Percentiles rank a stretch among this genome's conserved stretches.
phyloP scores from a whole-genome alignment of 306 rosid species.

The Pyrus pyrifolia region DNA sequence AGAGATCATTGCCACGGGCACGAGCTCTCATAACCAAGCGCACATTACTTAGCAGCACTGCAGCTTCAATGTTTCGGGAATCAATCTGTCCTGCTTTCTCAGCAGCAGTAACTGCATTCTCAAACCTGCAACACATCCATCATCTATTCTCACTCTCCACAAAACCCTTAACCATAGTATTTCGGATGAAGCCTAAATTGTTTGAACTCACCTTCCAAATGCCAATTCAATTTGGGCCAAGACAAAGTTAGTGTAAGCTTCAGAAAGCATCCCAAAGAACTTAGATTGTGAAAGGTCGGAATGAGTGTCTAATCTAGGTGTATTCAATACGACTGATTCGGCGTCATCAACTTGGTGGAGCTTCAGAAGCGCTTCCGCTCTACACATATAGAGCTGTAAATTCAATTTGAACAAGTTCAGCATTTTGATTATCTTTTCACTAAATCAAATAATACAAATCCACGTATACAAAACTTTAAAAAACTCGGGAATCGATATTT shows the following conservation, averaged over 20 bases:
- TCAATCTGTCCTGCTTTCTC: constrained; percentile 78
- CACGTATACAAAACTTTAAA: not conserved
- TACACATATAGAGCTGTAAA: constrained; percentile 94
- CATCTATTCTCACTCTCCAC: constrained; percentile 49
- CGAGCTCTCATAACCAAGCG: constrained; percentile 85
- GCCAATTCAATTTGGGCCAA: constrained; percentile 82
- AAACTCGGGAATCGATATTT: not conserved
- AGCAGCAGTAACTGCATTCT: constrained; percentile 77
- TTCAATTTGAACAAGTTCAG: constrained; percentile 65
- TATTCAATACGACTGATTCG: constrained; percentile 36
- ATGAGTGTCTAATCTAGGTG: constrained; percentile 35
- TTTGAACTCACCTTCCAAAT: constrained; percentile 82
- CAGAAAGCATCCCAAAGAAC: constrained; percentile 74
- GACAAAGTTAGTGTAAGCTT: constrained; percentile 63
- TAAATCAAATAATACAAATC: not conserved
- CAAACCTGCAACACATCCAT: constrained; percentile 92
- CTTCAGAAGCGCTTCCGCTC: constrained; percentile 89
- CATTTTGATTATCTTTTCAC: constrained; percentile 7
- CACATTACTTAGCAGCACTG: constrained; percentile 56
- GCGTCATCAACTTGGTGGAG: constrained; percentile 85
- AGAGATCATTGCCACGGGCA: constrained; percentile 83
- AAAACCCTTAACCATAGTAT: constrained; percentile 22
- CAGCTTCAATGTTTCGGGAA: constrained; percentile 62
- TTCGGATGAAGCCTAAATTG: constrained; percentile 21
- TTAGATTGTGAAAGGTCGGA: constrained; percentile 35